Base-by-base conservation (phyloP, 2,329 filamentous ascomycete species). In the Scolecobasidium constrictum region DNA sequence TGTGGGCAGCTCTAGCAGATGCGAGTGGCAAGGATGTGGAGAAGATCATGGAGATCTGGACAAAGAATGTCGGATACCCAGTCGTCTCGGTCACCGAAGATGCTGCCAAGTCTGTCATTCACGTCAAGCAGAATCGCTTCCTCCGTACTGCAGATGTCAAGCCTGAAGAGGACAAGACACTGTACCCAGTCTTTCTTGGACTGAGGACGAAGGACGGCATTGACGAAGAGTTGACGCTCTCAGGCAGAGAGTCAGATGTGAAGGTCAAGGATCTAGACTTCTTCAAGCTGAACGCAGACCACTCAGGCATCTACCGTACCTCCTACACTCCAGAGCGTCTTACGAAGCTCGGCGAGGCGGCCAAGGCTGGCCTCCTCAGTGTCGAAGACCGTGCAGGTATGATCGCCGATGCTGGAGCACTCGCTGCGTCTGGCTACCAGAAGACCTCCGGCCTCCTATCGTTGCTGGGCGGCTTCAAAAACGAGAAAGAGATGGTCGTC, bases 211-310 rank as follows among this genome's bases (percentile, higher is more conserved):
- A 87, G 62, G 73, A 83, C n/a, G 86, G 86, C 19, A 64, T 95
- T 34, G 75, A 94, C 51, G 82, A 88, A 56, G 73, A 79, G 31
- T 67, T 88, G 31, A 83, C 86, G 13, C 69, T 94, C 33, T 68
- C 68, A 49, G 70, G 78, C 49, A 81, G 90, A 31, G 86, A 94
- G 62, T 73, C 71, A 38, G 76, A 80, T 48, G 86, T 93, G 66
- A 80, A 86, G 64, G 61, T 95, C 19, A 75, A 83, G 16, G 77
- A 83, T 55, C 66, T 81, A 41, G 86, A 94, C 55, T 95, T 96
- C 66, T 96, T 83, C 78, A 96, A 96, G 72, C 69, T 96, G 47
- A 96, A 96, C 57, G 87, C 90, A 13, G 87, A 95, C 58, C 90
- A 95, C 62, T 88, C 86, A 17, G 85, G 85, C 50, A 81, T 95